Evolutionary conservation across 148 eudicot genomes (phyloP), one percentile per base, ranked within the genome.

Genomic region (Camellia japonica): DNA sequence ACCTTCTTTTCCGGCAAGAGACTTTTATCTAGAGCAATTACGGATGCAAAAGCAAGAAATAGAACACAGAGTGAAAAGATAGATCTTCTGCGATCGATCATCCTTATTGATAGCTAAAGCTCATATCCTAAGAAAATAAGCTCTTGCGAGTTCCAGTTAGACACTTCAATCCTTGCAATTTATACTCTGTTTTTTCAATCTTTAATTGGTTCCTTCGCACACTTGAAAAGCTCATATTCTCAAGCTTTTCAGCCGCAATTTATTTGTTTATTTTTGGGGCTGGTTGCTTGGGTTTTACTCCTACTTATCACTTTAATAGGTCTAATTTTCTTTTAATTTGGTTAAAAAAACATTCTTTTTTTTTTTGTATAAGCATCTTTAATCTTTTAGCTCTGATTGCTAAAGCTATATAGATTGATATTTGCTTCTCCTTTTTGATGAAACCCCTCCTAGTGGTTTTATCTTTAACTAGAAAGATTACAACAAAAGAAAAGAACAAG

Each of bases 171-270:
- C 46, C 4, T 16, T 81, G 70, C 66, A 47, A 44, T 69, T 81
- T 81, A 68, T 81, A 76, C 58, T 58, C 7, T 5, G 7, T 58
- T 49, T 3, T 2, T 66, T 30, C 4, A 11, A n/a, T 60, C 19
- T 6, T 30, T 76, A 67, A 83, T 85, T 85, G 88, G 71, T 87
- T 81, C 42, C 90, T 83, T 85, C 62, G 69, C 11, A 64, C 51
- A 67, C 79, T 78, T n/a, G 66, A 79, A 79, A 82, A 55, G 63
- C 47, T 63, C 61, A 78, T 76, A 74, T 73, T 82, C 83, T 49
- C 68, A 18, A 19, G 49, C 30, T 72, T 71, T 80, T 60, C 23
- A 8, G 54, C 66, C 3, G 75, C 49, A 49, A 16, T 51, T 52
- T 19, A 15, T 15, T 30, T 71, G 38, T 38, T 38, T 14, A 23